Conservation (phyloP, 768 basidiomycete species). For the Cyclocybe cylindracea region DNA sequence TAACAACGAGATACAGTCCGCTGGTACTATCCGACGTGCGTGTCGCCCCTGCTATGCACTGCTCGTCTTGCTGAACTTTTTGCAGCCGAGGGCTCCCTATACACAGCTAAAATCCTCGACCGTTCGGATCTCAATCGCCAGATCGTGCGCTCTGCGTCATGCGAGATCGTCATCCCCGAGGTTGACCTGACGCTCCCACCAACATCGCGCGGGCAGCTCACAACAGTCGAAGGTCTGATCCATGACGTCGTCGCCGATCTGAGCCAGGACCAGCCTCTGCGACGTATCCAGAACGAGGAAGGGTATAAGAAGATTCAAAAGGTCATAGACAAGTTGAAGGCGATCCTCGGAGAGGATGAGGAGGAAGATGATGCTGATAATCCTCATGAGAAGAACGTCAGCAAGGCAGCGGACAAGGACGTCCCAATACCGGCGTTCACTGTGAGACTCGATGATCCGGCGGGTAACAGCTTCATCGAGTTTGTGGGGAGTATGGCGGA, state of each 20-base stretch:
- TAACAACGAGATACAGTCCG: conserved; percentile 96
- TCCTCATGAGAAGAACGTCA: conserved; percentile 20
- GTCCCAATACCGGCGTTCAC: conserved; percentile 74
- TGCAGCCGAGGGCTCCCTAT: conserved; percentile 79
- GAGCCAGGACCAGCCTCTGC: conserved; percentile 76
- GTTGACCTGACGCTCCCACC: conserved; percentile 89
- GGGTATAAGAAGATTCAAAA: conserved; percentile 73
- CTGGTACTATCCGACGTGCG: conserved; percentile 82
- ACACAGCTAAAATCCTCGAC: conserved; percentile 76
- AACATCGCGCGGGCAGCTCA: conserved; percentile 82
- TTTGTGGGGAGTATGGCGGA: conserved; percentile 85
- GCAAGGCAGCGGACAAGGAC: conserved; percentile 38
- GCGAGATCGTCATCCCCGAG: conserved; percentile 84
- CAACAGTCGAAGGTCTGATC: conserved; percentile 94
- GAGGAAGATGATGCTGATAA: conserved; percentile 46
- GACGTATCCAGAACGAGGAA: conserved; percentile 75
- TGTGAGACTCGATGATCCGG: conserved; percentile 85
- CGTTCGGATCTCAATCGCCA: conserved; percentile 88
- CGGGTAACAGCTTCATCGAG: conserved; percentile 97
- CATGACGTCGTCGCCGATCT: conserved; percentile 83
- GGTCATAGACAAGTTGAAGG: conserved; percentile 66
- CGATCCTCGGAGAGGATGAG: conserved; percentile 63
- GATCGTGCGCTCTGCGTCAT: conserved; percentile 84
- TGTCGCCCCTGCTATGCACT: conserved; percentile 4
- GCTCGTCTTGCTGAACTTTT: neutral